Conservation (phyloP, 2,329 filamentous ascomycete species). For the Rhynchosporium agropyri region DNA sequence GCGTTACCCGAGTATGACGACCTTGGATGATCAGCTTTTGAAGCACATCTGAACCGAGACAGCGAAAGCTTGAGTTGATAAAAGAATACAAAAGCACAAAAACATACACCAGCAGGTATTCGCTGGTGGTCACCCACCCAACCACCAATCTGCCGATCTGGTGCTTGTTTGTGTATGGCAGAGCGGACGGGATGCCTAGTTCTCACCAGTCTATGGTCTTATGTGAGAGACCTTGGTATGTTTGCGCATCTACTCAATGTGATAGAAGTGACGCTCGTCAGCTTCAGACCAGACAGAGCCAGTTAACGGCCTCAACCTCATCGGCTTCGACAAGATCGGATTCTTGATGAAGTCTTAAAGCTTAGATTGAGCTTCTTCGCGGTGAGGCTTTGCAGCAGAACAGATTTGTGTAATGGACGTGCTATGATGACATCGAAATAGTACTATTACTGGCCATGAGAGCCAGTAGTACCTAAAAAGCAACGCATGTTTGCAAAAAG, state of each 20-base stretch:
- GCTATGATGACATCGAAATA: too few relatives aligned
- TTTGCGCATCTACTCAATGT: neutral
- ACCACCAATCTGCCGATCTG: conserved; percentile 35
- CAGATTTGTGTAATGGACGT: too few relatives aligned
- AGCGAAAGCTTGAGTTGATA: neutral
- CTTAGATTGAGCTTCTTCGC: too few relatives aligned
- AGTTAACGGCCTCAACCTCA: too few relatives aligned
- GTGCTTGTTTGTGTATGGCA: conserved; percentile 29
- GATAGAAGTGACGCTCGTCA: neutral
- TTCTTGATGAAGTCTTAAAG: too few relatives aligned
- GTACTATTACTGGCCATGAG: too few relatives aligned
- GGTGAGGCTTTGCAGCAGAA: too few relatives aligned
- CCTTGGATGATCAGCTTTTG: too few relatives aligned
- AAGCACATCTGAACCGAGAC: too few relatives aligned
- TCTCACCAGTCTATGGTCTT: conserved; percentile 33
- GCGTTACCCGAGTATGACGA: too few relatives aligned
- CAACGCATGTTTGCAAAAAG: neutral
- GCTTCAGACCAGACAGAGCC: too few relatives aligned
- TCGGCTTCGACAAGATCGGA: too few relatives aligned
- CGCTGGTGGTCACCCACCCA: conserved; percentile 30
- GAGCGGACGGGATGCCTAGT: conserved; percentile 32
- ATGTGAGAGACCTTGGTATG: conserved; percentile 17
- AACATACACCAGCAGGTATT: conserved; percentile 39
- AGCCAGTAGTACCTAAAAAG: neutral
- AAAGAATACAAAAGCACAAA: conserved; percentile 20